phyloP scores from a whole-genome alignment of 164 flowering plant genomes.

The Tinospora cordifolia region DNA sequence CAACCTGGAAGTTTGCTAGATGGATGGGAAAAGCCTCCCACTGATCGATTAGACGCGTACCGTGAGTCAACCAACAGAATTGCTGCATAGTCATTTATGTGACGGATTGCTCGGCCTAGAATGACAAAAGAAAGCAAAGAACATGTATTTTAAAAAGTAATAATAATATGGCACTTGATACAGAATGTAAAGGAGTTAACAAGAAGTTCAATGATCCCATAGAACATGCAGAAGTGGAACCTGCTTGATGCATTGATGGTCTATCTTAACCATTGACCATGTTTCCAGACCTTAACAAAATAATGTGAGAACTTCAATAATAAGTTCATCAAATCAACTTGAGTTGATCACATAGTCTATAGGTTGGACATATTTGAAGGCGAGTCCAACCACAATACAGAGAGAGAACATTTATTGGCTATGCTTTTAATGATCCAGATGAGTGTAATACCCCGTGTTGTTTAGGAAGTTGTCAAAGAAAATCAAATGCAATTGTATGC shows the following conservation, averaged over 20 bases:
- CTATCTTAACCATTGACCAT: not conserved
- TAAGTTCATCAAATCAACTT: not conserved
- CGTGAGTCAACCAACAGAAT: conserved; percentile 82
- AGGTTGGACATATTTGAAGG: not conserved
- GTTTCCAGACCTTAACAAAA: not conserved
- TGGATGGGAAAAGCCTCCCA: conserved; percentile 42
- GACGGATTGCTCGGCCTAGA: conserved; percentile 90
- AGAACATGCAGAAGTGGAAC: not conserved
- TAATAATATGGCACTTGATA: not conserved
- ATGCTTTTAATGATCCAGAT: not conserved
- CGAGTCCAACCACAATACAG: not conserved
- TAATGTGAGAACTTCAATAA: not conserved
- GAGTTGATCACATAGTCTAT: no score
- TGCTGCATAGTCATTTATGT: conserved; percentile 85
- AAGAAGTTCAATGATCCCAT: not conserved
- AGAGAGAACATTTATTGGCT: conserved; percentile 1
- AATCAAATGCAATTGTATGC: no score
- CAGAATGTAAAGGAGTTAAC: not conserved
- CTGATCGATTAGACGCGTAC: conserved; percentile 50
- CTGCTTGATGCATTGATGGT: not conserved
- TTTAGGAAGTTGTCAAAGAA: not conserved
- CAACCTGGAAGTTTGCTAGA: conserved; percentile 83
- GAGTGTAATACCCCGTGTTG: not conserved
- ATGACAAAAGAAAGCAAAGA: conserved; percentile 9
- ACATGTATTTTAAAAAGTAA: not conserved